A percentile compares a stretch with the other conserved stretches of the same genome.
These are phyloP conservation scores for Trametes cubensis DNA, from an alignment of 768 basidiomycete genomes.

Conservation along the genomic window DNA sequence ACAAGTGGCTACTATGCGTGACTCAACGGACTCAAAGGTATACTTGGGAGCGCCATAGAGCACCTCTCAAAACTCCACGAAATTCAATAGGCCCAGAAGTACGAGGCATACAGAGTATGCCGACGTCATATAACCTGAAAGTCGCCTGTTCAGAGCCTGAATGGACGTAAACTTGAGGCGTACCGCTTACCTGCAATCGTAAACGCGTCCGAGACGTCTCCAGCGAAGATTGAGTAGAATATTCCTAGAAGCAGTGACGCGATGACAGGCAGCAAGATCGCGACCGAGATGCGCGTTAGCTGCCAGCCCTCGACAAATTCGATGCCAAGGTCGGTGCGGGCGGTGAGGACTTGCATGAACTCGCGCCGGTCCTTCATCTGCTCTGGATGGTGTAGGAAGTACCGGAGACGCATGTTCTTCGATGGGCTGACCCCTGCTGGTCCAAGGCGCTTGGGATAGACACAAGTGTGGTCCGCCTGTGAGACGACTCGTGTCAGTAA, in stretches of 20 bases:
- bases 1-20: too few relatives aligned
- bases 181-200: slow-evolving; percentile 21
- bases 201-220: slow-evolving; percentile 24
- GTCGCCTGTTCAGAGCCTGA: not conserved
- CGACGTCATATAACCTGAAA: slow-evolving; percentile 27
- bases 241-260: slow-evolving; percentile 19
- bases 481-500: not conserved
- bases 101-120: slow-evolving; percentile 29
- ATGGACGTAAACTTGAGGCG: not conserved
- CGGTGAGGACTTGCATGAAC: slow-evolving; percentile 29
- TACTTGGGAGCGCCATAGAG: too few relatives aligned
- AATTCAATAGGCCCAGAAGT: slow-evolving; percentile 24
- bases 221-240: slow-evolving; percentile 13
- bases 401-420: slow-evolving; percentile 29
- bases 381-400: slow-evolving; percentile 24
- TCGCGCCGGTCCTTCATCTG: slow-evolving; percentile 23
- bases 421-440: slow-evolving; percentile 22
- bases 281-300: slow-evolving; percentile 23
- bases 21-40: too few relatives aligned
- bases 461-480: slow-evolving; percentile 26
- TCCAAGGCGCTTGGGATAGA: slow-evolving; percentile 27
- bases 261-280: slow-evolving; percentile 23
- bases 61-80: slow-evolving; percentile 25
- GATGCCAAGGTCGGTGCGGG: slow-evolving; percentile 21
- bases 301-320: slow-evolving; percentile 27